Conservation (phyloP, 805 yeast species). For the Wickerhamomyces mucosus region DNA sequence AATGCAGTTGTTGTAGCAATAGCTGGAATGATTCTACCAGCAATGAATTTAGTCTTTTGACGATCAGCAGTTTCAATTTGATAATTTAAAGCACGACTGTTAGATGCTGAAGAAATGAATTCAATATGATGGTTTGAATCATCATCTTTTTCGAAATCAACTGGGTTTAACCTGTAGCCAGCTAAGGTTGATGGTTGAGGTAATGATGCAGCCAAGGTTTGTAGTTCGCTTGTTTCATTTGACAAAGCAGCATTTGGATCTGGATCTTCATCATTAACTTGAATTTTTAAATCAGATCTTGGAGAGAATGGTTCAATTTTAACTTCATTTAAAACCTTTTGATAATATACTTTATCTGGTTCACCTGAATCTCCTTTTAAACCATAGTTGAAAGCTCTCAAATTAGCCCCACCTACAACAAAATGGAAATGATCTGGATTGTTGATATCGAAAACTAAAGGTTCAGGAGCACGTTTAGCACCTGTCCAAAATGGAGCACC, state of each 20-base stretch:
- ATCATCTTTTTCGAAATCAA: constrained; percentile 96
- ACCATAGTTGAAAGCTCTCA: constrained; percentile 86
- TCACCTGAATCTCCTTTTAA: constrained; percentile 62
- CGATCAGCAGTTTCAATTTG: constrained; percentile 82
- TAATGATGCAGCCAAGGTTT: constrained; percentile 59
- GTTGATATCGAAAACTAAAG: constrained; percentile 68
- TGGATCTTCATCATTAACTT: constrained; percentile 79
- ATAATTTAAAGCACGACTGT: constrained; percentile 90
- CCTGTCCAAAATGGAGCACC: constrained; percentile 98
- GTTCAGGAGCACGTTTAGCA: constrained; percentile 90
- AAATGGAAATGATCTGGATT: constrained; percentile 76
- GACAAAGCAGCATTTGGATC: constrained; percentile 59
- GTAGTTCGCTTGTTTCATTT: constrained; percentile 55
- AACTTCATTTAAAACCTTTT: constrained; percentile 40
- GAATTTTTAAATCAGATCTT: constrained; percentile 65
- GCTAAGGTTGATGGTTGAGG: constrained; percentile 87
- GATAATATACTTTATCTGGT: constrained; percentile 38
- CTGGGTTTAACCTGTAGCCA: constrained; percentile 81
- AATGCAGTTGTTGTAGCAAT: constrained; percentile 98
- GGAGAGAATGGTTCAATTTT: constrained; percentile 65
- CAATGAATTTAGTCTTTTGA: constrained; percentile 89
- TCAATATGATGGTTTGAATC: constrained; percentile 95
- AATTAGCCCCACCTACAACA: constrained; percentile 80
- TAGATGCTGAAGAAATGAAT: constrained; percentile 92
- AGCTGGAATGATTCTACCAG: constrained; percentile 97